Base-by-base conservation (phyloP, 306 rosid genomes). In the Leucaena leucocephala region DNA sequence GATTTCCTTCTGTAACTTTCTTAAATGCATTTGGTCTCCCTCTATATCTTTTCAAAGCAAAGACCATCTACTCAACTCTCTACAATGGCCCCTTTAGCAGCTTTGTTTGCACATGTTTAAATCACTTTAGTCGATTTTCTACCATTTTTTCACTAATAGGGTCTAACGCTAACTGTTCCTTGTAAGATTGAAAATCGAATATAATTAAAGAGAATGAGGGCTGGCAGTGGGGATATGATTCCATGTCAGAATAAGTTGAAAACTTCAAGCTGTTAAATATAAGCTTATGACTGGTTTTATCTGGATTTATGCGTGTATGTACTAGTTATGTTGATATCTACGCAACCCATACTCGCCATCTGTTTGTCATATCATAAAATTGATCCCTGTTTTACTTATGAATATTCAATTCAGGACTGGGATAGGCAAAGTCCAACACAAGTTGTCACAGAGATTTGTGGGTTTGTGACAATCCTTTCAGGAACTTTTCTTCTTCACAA, bases 341-440 rank as follows among this genome's bases (percentile, higher is more conserved):
- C 65, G 38, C 71, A 46, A 61, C 80, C 36, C 81, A n/a, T 80
- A 33, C 21, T 76, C 50, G 40, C 22, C 33, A 36, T 48, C 57
- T 76, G 17, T 71, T 64, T 71, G 77, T 22, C 39, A 9, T 15
- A 65, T 79, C 77, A 61, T 54, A 63, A 52, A 64, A 72, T 78
- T 86, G 58, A 71, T 64, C 21, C 42, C 72, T 70, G 79, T 63
- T 35, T 68, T 19, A 66, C 49, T 65, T 71, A 50, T 64, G 76
- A 71, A 76, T 80, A 76, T 80, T 79, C 84, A 81, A 75, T 82
- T 58, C 92, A 96, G 99, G 99, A 96, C 82, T 96, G 99, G 99
- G 99, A 96, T 83, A 85, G 99, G 84, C 99, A 96, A 76, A 96
- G 97, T 89, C 99, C 99, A 79, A 96, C 99, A 7, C 98, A 96